Percentiles rank a stretch among this genome's conserved stretches.
Conservation (phyloP, 2,329 filamentous ascomycete genomes). For the Sarocladiaceae sp. region DNA sequence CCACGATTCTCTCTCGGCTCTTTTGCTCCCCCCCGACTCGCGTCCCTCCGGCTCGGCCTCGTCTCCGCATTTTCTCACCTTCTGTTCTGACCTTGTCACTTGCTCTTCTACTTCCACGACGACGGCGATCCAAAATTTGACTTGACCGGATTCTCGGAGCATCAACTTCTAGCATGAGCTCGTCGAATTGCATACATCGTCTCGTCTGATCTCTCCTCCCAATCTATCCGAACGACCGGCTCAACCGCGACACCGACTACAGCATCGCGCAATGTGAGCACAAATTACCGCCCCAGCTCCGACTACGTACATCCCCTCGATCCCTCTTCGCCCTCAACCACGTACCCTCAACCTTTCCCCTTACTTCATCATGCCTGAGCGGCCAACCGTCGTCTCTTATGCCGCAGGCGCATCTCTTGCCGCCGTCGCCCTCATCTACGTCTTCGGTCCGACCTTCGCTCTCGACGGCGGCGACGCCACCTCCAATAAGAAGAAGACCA, state of each 20-base stretch:
- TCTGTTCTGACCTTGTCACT: no score
- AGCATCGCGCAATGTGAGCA: constrained; percentile 4
- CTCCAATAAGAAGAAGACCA: constrained; percentile 67
- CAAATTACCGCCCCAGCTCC: background rate
- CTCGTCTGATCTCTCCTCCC: no score
- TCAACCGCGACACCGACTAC: background rate
- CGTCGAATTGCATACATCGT: no score
- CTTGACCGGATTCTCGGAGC: no score
- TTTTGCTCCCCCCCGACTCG: background rate
- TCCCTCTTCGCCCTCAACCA: background rate
- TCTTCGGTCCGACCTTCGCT: constrained; percentile 95
- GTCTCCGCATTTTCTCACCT: no score
- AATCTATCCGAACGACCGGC: constrained; percentile 4
- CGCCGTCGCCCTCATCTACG: constrained; percentile 90
- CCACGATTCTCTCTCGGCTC: background rate
- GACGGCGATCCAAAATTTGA: no score
- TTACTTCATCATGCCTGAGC: constrained; percentile 28
- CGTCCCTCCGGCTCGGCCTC: no score
- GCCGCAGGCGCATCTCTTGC: constrained; percentile 93
- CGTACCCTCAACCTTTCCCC: constrained; percentile 9
- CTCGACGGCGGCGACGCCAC: constrained; percentile 75
- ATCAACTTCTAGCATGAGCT: no score
- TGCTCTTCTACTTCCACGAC: no score
- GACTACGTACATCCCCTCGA: background rate
- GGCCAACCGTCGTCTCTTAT: constrained; percentile 55